These are phyloP conservation scores for Scedosporium dehoogii DNA, from an alignment of 2,329 filamentous ascomycete genomes.

Conservation along the genomic window DNA sequence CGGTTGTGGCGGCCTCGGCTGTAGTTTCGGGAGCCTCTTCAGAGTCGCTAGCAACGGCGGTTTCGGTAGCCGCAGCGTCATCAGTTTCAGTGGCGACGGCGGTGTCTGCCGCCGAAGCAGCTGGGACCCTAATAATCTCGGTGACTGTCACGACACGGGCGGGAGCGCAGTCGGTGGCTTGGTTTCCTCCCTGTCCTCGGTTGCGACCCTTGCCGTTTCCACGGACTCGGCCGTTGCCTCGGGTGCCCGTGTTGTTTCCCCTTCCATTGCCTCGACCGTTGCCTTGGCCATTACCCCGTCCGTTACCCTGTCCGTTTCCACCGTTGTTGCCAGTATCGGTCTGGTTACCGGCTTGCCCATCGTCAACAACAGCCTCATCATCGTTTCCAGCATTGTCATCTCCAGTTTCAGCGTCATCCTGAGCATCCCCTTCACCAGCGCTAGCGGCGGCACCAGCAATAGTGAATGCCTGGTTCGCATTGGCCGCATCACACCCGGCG, in stretches of 20 bases:
- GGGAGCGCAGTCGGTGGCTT: neutral
- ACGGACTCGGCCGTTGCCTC: neutral
- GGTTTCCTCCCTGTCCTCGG: neutral
- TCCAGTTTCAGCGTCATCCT: neutral
- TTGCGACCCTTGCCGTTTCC: conserved; percentile 5
- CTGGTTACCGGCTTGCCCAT: neutral
- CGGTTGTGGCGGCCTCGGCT: conserved; percentile 2
- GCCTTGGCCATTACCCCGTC: neutral
- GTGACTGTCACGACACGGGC: conserved; percentile 2
- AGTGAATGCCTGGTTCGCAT: conserved; percentile 32
- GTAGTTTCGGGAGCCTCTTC: conserved; percentile 4
- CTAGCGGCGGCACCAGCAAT: conserved; percentile 5
- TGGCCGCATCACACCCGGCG: conserved; percentile 28
- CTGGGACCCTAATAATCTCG: neutral
- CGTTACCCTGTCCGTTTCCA: neutral
- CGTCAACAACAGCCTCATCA: neutral
- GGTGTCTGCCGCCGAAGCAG: neutral
- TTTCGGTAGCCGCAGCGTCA: neutral
- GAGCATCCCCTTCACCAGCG: neutral
- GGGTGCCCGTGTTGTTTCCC: neutral
- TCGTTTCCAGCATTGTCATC: neutral
- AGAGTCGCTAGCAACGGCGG: neutral
- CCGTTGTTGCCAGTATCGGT: neutral
- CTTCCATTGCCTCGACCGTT: neutral
- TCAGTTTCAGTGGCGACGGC: neutral